phyloP scores from a whole-genome alignment of 2,329 filamentous ascomycete species.

The Fusarium avenaceum region DNA sequence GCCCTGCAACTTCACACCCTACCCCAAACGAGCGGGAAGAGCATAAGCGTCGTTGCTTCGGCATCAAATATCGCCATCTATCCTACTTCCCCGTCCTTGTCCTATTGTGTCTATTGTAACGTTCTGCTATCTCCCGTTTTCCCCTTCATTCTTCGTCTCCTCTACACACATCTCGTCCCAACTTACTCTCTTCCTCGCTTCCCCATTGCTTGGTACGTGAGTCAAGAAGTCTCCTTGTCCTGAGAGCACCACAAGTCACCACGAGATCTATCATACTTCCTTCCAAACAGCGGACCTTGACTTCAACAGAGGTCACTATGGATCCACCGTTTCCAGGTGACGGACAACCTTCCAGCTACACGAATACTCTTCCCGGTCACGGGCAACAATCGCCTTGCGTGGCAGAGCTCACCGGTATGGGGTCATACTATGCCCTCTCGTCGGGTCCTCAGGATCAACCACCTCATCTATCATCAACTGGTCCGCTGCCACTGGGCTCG shows the following conservation, averaged over 20 bases:
- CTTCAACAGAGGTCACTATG: constrained; percentile 43
- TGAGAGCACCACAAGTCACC: constrained; percentile 35
- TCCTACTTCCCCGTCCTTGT: constrained; percentile 42
- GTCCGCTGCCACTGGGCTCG: constrained; percentile 39
- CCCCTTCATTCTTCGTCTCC: constrained; percentile 32
- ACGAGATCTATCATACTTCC: constrained; percentile 45
- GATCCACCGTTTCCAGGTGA: constrained; percentile 50
- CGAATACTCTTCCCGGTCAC: constrained; percentile 47
- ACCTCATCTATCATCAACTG: constrained; percentile 43
- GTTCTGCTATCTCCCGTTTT: constrained; percentile 39
- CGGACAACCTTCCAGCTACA: constrained; percentile 52
- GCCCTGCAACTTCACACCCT: constrained; percentile 38
- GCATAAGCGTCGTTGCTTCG: constrained; percentile 45
- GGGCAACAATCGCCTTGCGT: constrained; percentile 49
- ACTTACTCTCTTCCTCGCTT: constrained; percentile 25
- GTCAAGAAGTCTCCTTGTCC: constrained; percentile 36
- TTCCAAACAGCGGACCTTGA: constrained; percentile 27
- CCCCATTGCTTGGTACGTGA: constrained; percentile 36
- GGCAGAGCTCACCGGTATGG: constrained; percentile 47
- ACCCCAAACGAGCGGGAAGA: constrained; percentile 44
- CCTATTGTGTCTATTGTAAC: constrained; percentile 50
- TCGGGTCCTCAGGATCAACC: constrained; percentile 41
- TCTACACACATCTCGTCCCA: constrained; percentile 21
- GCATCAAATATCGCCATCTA: constrained; percentile 47
- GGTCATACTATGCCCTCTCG: constrained; percentile 45